phyloP scores from a whole-genome alignment of 441 rosid species.

The Pelargonium myrrhifolium region DNA sequence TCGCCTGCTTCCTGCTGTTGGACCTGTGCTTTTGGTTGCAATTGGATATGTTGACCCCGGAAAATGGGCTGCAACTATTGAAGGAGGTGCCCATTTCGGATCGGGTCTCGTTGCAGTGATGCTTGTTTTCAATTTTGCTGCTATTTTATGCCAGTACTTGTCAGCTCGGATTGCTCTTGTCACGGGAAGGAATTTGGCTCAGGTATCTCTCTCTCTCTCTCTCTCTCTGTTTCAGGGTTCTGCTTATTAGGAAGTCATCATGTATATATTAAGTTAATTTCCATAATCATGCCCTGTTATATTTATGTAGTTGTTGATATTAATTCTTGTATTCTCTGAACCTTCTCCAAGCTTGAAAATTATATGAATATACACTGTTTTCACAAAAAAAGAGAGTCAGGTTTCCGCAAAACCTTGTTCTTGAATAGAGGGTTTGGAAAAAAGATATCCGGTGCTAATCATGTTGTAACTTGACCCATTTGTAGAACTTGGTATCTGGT shows the following conservation, averaged over 20 bases:
- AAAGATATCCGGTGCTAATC: no score
- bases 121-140: conserved; percentile 71
- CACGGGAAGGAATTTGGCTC: conserved; percentile 81
- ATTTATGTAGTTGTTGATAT: no score
- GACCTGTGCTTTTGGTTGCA: conserved; percentile 70
- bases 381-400: no score
- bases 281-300: no score
- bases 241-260: background rate
- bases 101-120: conserved; percentile 51
- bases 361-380: no score
- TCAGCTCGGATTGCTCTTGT: conserved; percentile 67
- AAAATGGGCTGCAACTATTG: conserved; percentile 83
- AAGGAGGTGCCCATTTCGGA: conserved; percentile 94
- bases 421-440: no score
- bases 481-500: background rate
- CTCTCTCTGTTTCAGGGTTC: background rate
- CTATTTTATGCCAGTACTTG: conserved; percentile 81
- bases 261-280: background rate
- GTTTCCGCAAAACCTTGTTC: no score
- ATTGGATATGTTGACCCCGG: conserved; percentile 92
- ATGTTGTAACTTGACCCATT: no score
- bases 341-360: no score
- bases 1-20: conserved; percentile 50
- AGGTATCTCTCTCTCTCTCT: conserved; percentile 38
- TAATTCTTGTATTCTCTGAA: background rate